Percentiles rank a stretch among this genome's conserved stretches.
Conservation (phyloP, 805 yeast genomes). For the Wickerhamomyces tratensis region DNA sequence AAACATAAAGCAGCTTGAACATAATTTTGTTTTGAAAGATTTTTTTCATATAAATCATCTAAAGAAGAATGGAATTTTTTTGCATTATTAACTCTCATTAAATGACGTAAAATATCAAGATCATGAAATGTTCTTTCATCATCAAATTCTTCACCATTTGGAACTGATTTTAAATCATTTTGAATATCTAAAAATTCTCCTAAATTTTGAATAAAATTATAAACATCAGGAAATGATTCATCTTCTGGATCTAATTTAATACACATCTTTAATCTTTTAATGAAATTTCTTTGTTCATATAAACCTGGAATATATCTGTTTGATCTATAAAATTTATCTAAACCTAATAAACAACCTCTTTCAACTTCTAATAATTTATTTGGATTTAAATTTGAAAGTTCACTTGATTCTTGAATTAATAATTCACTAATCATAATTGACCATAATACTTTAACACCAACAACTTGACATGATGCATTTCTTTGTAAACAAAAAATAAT, state of each 20-base stretch:
- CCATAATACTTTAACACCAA: conserved; percentile 64
- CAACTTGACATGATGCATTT: conserved; percentile 46
- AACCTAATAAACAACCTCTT: conserved; percentile 50
- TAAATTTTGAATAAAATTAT: conserved; percentile 42
- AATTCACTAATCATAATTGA: conserved; percentile 61
- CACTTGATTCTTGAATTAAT: conserved; percentile 44
- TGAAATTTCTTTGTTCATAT: conserved; percentile 44
- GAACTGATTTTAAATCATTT: conserved; percentile 62
- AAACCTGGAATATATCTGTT: conserved; percentile 46
- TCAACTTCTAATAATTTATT: conserved; percentile 51
- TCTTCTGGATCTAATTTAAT: conserved; percentile 54
- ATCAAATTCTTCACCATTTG: conserved; percentile 74
- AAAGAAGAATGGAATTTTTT: conserved; percentile 75
- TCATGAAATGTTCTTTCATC: conserved; percentile 80
- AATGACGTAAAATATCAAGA: conserved; percentile 64
- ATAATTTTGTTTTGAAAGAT: conserved; percentile 47
- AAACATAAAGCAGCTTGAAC: conserved; percentile 80
- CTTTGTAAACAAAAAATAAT: conserved; percentile 62
- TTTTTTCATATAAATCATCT: conserved; percentile 60
- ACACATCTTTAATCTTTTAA: conserved; percentile 37
- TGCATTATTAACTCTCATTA: conserved; percentile 70
- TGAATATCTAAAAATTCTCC: conserved; percentile 55
- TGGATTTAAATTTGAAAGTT: conserved; percentile 35
- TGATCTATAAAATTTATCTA: conserved; percentile 54
- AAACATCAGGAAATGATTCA: conserved; percentile 42